Evolutionary conservation across 164 flowering plant species (phyloP).

Genomic region (Liriodendron chinense): DNA sequence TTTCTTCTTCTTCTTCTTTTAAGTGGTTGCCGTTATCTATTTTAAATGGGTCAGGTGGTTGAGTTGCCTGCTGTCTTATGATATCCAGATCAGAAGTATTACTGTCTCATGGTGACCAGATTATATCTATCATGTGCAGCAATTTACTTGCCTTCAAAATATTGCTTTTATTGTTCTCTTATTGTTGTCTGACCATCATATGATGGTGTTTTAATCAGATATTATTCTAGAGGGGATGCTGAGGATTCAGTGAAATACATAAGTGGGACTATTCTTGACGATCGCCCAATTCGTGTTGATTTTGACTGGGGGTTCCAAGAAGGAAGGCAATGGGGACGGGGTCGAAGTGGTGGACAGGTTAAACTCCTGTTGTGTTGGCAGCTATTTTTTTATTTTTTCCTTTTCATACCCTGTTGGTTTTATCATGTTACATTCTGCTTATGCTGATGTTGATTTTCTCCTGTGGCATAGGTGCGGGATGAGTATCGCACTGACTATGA

Average conservation of each 20-base stretch:
- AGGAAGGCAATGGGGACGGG: slow-evolving; percentile 99
- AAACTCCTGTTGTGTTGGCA: background rate
- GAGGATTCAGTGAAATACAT: slow-evolving; percentile 92
- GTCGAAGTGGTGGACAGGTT: slow-evolving; percentile 99
- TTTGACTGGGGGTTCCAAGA: slow-evolving; percentile 99
- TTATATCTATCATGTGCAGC: background rate
- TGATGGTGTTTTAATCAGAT: slow-evolving; percentile 39
- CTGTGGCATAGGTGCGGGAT: slow-evolving; percentile 76
- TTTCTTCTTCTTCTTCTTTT: too few species aligned
- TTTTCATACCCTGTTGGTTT: background rate
- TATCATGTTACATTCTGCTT: background rate
- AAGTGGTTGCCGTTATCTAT: background rate
- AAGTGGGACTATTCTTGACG: slow-evolving; percentile 98
- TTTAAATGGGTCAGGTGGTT: background rate
- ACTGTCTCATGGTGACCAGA: too few species aligned
- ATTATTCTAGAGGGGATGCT: slow-evolving; percentile 87
- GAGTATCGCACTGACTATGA: slow-evolving; percentile 98
- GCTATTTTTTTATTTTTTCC: background rate
- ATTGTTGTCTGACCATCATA: background rate
- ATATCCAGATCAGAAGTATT: background rate
- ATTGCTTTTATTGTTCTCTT: background rate
- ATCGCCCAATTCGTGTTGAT: slow-evolving; percentile 92
- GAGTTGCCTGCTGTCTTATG: background rate
- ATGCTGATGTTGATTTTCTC: background rate
- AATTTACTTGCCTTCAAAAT: background rate